Evolutionary conservation across 352 stramenopile genomes (phyloP).

Genomic region (Pythium pyrilobum): DNA sequence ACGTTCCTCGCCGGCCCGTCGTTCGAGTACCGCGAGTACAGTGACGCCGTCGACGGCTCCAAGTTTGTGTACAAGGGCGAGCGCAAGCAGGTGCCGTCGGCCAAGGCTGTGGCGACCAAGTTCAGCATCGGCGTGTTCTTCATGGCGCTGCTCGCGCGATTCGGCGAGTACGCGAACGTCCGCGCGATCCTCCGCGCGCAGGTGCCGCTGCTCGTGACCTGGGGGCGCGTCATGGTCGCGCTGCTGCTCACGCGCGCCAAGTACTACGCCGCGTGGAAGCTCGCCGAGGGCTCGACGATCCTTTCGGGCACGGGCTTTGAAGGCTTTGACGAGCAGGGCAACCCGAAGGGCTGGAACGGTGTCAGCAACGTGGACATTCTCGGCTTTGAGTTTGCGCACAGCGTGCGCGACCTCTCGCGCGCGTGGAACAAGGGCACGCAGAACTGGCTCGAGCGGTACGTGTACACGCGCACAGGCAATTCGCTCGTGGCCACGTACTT

Average conservation of each 20-base stretch:
- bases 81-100: conserved; percentile 46
- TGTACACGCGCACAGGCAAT: conserved; percentile 92
- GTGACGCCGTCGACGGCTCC: conserved; percentile 57
- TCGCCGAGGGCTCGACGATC: conserved; percentile 74
- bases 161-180: conserved; percentile 19
- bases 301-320: conserved; percentile 92
- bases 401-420: conserved; percentile 83
- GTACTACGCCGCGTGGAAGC: conserved; percentile 97
- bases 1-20: conserved; percentile 93
- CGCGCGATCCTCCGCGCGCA: background rate
- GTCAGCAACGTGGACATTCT: conserved; percentile 97
- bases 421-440: conserved; percentile 98
- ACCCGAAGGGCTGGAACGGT: conserved; percentile 89
- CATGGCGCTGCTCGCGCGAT: conserved; percentile 51
- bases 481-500: conserved; percentile 90
- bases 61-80: conserved; percentile 55
- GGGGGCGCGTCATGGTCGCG: conserved; percentile 23
- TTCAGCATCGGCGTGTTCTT: conserved; percentile 61
- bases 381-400: conserved; percentile 91
- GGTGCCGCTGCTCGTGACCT: background rate
- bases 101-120: conserved; percentile 66
- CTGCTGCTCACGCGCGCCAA: conserved; percentile 89
- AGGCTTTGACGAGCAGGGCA: conserved; percentile 88
- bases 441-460: conserved; percentile 93
- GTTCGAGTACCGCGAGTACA: conserved; percentile 94